Evolutionary conservation across 2,329 filamentous ascomycete species (phyloP).

Genomic region (Diaporthe longicolla): DNA sequence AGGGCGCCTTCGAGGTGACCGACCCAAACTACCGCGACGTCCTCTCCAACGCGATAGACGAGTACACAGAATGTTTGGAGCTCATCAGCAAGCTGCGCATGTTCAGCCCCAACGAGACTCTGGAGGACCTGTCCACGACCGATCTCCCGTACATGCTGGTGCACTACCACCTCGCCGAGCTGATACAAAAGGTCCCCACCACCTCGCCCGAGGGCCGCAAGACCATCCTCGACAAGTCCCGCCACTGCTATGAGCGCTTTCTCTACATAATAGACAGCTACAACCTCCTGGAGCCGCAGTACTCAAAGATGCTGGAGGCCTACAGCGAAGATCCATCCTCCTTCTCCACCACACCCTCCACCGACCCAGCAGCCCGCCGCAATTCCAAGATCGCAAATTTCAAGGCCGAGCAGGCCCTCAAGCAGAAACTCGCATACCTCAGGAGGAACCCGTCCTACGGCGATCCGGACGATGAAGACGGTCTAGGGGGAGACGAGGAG

Average conservation of each 20-base stretch:
- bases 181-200: conserved; percentile 77
- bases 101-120: conserved; percentile 90
- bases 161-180: conserved; percentile 83
- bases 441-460: conserved; percentile 68
- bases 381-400: conserved; percentile 90
- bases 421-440: conserved; percentile 79
- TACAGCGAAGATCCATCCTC: conserved; percentile 80
- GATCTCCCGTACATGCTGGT: conserved; percentile 89
- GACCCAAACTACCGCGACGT: conserved; percentile 76
- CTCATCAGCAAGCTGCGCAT: conserved; percentile 80
- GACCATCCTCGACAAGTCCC: conserved; percentile 72
- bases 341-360: conserved; percentile 79
- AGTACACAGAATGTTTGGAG: conserved; percentile 80
- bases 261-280: conserved; percentile 85
- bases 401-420: conserved; percentile 87
- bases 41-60: conserved; percentile 75
- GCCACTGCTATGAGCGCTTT: conserved; percentile 83
- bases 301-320: conserved; percentile 78
- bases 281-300: conserved; percentile 74
- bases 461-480: conserved; percentile 65
- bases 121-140: conserved; percentile 89
- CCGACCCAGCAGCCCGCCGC: conserved; percentile 75
- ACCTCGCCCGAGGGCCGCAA: conserved; percentile 70
- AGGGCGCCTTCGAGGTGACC: conserved; percentile 74
- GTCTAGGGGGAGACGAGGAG: conserved; percentile 84